phyloP scores from a whole-genome alignment of 2,329 filamentous ascomycete species.

The Rutstroemia sydowiana region DNA sequence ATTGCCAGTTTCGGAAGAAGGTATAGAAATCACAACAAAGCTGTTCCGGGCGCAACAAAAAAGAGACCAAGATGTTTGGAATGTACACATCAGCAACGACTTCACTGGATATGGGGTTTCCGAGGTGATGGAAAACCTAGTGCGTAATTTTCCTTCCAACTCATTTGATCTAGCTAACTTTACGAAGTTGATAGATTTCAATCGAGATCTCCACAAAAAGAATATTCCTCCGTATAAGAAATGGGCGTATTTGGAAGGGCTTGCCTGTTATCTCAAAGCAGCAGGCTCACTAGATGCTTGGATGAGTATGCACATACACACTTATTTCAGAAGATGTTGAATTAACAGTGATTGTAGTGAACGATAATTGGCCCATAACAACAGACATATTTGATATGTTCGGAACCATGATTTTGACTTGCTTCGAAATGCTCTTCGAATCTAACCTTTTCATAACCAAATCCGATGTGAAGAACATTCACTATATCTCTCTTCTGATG shows the following conservation, averaged over 20 bases:
- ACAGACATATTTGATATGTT: slow-evolving; percentile 39
- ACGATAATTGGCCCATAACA: slow-evolving; percentile 13
- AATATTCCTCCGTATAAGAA: slow-evolving; percentile 14
- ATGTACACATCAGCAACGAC: no score
- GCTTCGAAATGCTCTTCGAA: slow-evolving; percentile 41
- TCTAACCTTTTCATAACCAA: slow-evolving; percentile 31
- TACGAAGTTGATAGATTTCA: slow-evolving; percentile 15
- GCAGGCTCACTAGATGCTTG: slow-evolving; percentile 3
- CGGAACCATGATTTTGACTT: slow-evolving; percentile 50
- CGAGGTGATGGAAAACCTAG: no score
- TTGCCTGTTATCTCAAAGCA: slow-evolving; percentile 12
- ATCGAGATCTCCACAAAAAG: slow-evolving; percentile 19
- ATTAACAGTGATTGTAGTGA: slow-evolving; percentile 3
- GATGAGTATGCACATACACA: slow-evolving; percentile 8
- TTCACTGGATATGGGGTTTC: no score
- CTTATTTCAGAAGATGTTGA: not conserved
- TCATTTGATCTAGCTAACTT: no score
- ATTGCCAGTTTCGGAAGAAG: no score
- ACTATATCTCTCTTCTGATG: slow-evolving; percentile 40
- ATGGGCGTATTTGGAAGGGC: slow-evolving; percentile 17
- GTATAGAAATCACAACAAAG: no score
- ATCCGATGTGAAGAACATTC: slow-evolving; percentile 40
- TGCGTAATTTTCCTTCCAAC: no score
- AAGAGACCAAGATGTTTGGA: no score
- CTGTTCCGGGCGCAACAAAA: no score